Evolutionary conservation across 2,329 filamentous ascomycete genomes (phyloP).

Genomic region (Fusarium austroafricanum): DNA sequence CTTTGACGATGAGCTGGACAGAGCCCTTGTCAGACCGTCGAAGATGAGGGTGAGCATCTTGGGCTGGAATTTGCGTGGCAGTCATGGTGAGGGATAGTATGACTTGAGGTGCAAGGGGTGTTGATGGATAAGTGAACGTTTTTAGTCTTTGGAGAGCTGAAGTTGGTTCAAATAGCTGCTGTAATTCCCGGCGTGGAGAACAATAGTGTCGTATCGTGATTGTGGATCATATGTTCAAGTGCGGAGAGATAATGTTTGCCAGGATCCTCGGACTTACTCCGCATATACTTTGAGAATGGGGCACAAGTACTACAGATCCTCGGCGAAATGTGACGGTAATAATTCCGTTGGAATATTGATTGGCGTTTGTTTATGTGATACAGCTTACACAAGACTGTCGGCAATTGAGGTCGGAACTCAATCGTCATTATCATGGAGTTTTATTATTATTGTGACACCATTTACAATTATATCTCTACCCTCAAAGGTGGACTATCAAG

Average conservation of each 20-base stretch:
- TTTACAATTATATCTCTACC: not conserved
- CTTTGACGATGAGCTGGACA: constrained; percentile 52
- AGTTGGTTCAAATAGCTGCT: constrained; percentile 23
- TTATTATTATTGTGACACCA: no score
- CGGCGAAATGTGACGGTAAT: not conserved
- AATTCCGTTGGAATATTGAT: not conserved
- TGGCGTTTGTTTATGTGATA: not conserved
- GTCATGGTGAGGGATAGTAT: constrained; percentile 20
- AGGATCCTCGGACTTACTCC: constrained; percentile 31
- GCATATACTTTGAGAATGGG: constrained; percentile 4
- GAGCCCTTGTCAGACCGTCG: constrained; percentile 43
- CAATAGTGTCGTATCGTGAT: not conserved
- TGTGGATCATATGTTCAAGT: not conserved
- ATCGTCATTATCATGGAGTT: not conserved
- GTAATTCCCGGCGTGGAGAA: not conserved
- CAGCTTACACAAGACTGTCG: not conserved
- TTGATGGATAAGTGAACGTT: not conserved
- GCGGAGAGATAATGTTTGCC: not conserved
- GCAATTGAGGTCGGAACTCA: not conserved
- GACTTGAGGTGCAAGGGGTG: not conserved
- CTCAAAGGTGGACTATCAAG: constrained; percentile 10
- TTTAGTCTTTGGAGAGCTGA: not conserved
- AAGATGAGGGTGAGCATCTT: constrained; percentile 30
- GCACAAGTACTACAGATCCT: not conserved
- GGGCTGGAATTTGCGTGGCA: constrained; percentile 7